Base-by-base conservation (phyloP, 805 yeast species). In the Candida ulmi region DNA sequence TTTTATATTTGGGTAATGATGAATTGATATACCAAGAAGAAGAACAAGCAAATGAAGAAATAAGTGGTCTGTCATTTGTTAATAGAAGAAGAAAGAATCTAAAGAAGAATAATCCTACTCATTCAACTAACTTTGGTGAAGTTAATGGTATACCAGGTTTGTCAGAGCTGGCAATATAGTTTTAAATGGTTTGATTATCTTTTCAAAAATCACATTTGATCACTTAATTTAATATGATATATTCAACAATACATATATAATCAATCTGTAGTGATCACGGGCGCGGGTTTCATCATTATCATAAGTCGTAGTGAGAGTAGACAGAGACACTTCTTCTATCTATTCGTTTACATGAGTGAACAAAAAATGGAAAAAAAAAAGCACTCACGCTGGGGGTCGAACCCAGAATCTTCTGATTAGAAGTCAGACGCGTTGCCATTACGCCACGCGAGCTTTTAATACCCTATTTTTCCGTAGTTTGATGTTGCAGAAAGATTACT, bases 1-100 rank as follows among this genome's bases (percentile, higher is more conserved):
- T 87, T 25, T 62, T 87, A 24, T 85, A 83, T 54, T 66, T 84
- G 46, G 95, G 95, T 7, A 81, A 76, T 50, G 88, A 82, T 42
- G 86, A 82, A 44, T 65, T 83, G 45, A 74, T 83, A 19, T 82
- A 79, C 47, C 74, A 73, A 37, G 79, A 76, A 31, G 70, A 73
- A 27, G 70, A 73, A 55, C 56, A 67, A 24, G 50, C 56, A 32
- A 61, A 63, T 39, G 66, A 61, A 37, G 68, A 65, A 21, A 69
- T 66, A 43, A 69, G 68, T 44, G 77, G 76, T 23, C 58, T 76
- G 40, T 59, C 70, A 37, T 76, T 74, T 49, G 74, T 76, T 23
- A 75, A 74, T 51, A 75, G 71, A 54, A 63, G 80, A 35, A 52
- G 69, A 51, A 56, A 75, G 36, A 51, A 57, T 36, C 34, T 50